A percentile compares a stretch with the other conserved stretches of the same genome.
These are phyloP conservation scores for Annulohypoxylon nitens DNA, from an alignment of 495 filamentous ascomycete species.

Conservation along the genomic window DNA sequence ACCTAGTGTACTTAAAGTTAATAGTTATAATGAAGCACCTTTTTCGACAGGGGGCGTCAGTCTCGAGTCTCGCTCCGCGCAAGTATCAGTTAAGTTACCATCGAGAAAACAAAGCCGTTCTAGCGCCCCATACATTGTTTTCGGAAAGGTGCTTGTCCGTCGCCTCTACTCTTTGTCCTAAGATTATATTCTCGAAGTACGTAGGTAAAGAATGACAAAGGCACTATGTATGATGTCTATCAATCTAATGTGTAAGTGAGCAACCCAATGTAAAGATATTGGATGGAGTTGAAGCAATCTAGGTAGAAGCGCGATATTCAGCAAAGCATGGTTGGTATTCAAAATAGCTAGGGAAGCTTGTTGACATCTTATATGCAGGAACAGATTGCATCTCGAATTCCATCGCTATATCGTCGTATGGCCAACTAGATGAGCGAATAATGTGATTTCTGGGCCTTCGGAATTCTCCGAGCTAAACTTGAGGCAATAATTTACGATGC, in stretches of 20 bases:
- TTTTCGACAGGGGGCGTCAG: neutral
- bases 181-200: constrained; percentile 15
- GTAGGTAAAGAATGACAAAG: constrained; percentile 27
- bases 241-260: neutral
- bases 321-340: neutral
- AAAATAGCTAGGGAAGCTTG: neutral
- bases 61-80: neutral
- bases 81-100: constrained; percentile 10
- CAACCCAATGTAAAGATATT: neutral
- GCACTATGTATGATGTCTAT: neutral
- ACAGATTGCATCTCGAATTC: constrained; percentile 3
- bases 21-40: neutral
- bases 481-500: constrained; percentile 24
- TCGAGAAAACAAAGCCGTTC: constrained; percentile 15
- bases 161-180: constrained; percentile 23
- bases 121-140: constrained; percentile 37
- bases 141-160: constrained; percentile 29
- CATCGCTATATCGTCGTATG: constrained; percentile 6
- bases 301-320: neutral
- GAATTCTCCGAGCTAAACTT: constrained; percentile 23
- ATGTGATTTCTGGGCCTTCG: constrained; percentile 14
- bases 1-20: neutral
- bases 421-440: neutral
- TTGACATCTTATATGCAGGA: neutral
- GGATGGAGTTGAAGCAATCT: neutral